These are phyloP conservation scores for Neurospora intermedia DNA, from an alignment of 495 filamentous ascomycete genomes.

Conservation along the genomic window DNA sequence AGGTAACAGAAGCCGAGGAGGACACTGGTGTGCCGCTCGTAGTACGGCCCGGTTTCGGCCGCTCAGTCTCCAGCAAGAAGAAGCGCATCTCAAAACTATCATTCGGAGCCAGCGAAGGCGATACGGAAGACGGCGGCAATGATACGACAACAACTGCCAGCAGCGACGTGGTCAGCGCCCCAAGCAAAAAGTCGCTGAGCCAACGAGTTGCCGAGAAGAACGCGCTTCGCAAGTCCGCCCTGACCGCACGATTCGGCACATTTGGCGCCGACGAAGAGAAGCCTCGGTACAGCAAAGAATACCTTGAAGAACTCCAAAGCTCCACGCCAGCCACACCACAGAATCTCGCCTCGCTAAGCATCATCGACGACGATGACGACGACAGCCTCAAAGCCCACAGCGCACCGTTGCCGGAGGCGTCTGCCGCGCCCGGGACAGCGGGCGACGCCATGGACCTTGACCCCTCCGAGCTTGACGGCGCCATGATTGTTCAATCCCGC, in stretches of 20 bases:
- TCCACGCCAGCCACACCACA: slow-evolving; percentile 74
- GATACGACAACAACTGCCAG: slow-evolving; percentile 11
- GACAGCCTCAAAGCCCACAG: background rate
- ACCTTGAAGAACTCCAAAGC: slow-evolving; percentile 71
- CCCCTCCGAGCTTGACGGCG: slow-evolving; percentile 44
- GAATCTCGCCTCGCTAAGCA: slow-evolving; percentile 28
- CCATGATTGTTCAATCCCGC: slow-evolving; percentile 49
- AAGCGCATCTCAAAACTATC: slow-evolving; percentile 61
- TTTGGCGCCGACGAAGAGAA: slow-evolving; percentile 51
- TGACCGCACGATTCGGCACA: slow-evolving; percentile 42
- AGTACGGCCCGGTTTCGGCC: slow-evolving; percentile 25
- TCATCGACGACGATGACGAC: slow-evolving; percentile 11
- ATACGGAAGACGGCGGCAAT: slow-evolving; percentile 40
- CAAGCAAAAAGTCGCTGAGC: slow-evolving; percentile 58
- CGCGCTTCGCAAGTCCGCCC: slow-evolving; percentile 41
- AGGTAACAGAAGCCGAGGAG: slow-evolving; percentile 27
- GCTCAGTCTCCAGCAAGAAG: slow-evolving; percentile 39
- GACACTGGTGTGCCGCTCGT: slow-evolving; percentile 26
- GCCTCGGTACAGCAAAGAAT: slow-evolving; percentile 78
- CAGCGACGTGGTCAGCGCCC: slow-evolving; percentile 47
- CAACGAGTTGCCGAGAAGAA: slow-evolving; percentile 63
- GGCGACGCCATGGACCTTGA: slow-evolving; percentile 43
- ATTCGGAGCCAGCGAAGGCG: slow-evolving; percentile 54
- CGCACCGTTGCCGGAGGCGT: slow-evolving; percentile 20
- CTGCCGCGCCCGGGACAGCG: background rate